Base-by-base conservation (phyloP, 768 basidiomycete species). In the Psilocybe subaeruginosa region DNA sequence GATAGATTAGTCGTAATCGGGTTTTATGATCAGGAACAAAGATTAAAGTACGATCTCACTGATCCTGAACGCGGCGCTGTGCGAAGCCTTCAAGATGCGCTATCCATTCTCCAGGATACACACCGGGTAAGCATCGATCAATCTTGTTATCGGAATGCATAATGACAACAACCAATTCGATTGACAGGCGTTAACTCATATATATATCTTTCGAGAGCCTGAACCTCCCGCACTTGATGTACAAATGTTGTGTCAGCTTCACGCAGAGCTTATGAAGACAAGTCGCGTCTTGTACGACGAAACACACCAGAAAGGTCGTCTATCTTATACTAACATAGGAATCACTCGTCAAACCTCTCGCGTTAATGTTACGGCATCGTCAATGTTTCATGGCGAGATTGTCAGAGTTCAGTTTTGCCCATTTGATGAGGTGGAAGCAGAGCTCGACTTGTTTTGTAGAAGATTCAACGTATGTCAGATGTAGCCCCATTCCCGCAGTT, bases 51-150 rank as follows among this genome's bases (percentile, higher is more conserved):
- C 23, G 23, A 23, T 23, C 23, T 23, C 23, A 23, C 23, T 23
- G 23, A 23, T 23, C 54, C 54, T n/a, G 48, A 59, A 46, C 49
- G 58, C 23, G 64, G 66, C 8, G 59, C 53, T 17, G 66, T 65
- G n/a, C 56, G 59, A 30, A 45, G 56, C 52, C 35, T 47, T 17
- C 33, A 53, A n/a, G 56, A 63, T 48, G 66, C 59, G 14, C 30
- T 65, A n/a, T 51, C 46, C n/a, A 68, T 65, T 19, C 56, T 67
- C 3, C 66, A 56, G 23, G 66, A 67, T 56, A 67, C 66, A 4
- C 61, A 63, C 55, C 23, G 60, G 56, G 66, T 67, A 52, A 31
- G 30, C 6, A 45, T 50, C 16, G 2, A 33, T 53, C 46, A 31
- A 54, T 23, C 37, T 50, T 37, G 33, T 56, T 35, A n/a, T 47